Base-by-base conservation (phyloP, 495 filamentous ascomycete species). In the Lichina pygmaea region DNA sequence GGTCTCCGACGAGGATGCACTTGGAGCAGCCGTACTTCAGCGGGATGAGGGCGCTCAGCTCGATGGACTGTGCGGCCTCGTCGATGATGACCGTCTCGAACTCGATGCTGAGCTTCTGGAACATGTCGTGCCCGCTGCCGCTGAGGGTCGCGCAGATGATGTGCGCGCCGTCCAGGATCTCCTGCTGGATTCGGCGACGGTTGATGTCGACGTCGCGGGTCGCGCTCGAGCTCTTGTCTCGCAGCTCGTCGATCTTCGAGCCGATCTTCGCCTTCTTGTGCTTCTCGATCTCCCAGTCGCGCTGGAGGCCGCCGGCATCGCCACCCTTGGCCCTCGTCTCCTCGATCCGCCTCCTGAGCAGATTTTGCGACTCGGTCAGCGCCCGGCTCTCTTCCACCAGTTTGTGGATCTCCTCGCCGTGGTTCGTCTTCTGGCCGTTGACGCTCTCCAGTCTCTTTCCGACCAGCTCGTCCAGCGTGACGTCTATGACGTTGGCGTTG, bases 81-180 rank as follows among this genome's bases (percentile, higher is more conserved):
- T 97, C 89, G 53, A 97, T 93, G 54, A 97, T 78, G 49, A 97
- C 89, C 0, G 89, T 94, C 60, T 97, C 89, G 50, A 97, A 95
- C 57, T 95, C 89, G 44, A 95, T 83, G 52, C 80, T 86, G 43
- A 95, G 60, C 51, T 75, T 77, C 60, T 85, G 84, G 63, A 97
- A 92, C 77, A 97, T 93, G 44, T 97, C 91, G 52, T 95, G 91
- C 12, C 89, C 89, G 60, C 79, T 86, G 45, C 86, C 89, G 56
- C 83, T 93, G 45, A 97, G 74, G 0, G 89, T 97, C 17, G 89
- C 81, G 57, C 89, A 97, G 39, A 97, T 77, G 32, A 95, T 78
- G 60, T 95, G 79, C 9, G 89, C 81, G 17, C 75, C 73, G 51
- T 92, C 75, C 39, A 95, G 73, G 44, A 97, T 81, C 48, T 85